phyloP scores from a whole-genome alignment of 2,329 filamentous ascomycete species.

The Talaromyces sp. region DNA sequence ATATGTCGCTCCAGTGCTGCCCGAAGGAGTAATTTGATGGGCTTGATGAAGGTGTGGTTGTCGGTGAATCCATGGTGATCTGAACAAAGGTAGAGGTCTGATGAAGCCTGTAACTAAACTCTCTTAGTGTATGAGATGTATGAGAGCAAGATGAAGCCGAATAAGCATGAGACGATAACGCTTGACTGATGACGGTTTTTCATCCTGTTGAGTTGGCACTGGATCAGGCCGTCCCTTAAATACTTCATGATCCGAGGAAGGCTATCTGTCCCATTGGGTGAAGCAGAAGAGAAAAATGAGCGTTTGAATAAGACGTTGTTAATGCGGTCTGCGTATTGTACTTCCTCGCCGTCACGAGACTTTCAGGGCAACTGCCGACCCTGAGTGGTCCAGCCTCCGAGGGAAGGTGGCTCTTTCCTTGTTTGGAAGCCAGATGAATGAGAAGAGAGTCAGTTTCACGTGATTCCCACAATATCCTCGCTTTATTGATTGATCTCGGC shows the following conservation, averaged over 20 bases:
- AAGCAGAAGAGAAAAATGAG: background rate
- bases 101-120: background rate
- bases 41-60: constrained; percentile 3
- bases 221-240: background rate
- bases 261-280: background rate
- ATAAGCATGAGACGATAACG: background rate
- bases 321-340: background rate
- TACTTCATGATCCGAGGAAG: background rate
- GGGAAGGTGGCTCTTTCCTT: constrained; percentile 2
- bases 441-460: background rate
- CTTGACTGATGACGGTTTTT: background rate
- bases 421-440: background rate
- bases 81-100: background rate
- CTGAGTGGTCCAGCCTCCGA: background rate
- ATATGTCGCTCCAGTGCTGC: background rate
- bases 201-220: background rate
- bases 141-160: background rate
- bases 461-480: background rate
- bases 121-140: background rate
- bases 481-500: background rate
- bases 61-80: background rate
- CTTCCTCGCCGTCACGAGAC: background rate
- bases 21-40: constrained; percentile 4
- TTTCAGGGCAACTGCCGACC: background rate
- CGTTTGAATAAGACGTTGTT: background rate